Evolutionary conservation across 2,329 filamentous ascomycete species (phyloP).

Genomic region (Beauveria asiatica): DNA sequence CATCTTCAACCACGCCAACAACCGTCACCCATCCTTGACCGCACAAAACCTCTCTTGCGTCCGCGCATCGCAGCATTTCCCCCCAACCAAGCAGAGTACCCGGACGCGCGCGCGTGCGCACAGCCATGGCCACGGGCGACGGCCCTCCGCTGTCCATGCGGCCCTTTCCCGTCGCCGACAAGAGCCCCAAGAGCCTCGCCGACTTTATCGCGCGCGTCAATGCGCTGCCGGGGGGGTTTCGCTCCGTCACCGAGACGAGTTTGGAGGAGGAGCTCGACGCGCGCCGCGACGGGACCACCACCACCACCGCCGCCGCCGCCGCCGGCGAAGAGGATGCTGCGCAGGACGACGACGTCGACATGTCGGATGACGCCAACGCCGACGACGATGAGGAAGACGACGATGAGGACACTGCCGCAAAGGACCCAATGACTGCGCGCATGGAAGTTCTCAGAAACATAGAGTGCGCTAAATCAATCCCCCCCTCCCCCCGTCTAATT

Average conservation of each 20-base stretch:
- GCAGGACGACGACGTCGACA: slow-evolving; percentile 37
- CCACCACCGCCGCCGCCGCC: slow-evolving; percentile 19
- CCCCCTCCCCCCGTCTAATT: too few species aligned
- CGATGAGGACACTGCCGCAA: slow-evolving; percentile 35
- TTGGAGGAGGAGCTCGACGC: slow-evolving; percentile 59
- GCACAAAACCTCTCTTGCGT: too few species aligned
- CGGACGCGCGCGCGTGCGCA: too few species aligned
- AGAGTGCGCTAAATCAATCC: slow-evolving; percentile 31
- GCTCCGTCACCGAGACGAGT: slow-evolving; percentile 65
- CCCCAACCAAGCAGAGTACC: too few species aligned
- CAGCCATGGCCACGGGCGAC: slow-evolving; percentile 23
- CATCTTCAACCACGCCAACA: background rate
- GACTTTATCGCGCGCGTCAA: slow-evolving; percentile 75
- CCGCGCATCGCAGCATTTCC: too few species aligned
- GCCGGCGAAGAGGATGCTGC: slow-evolving; percentile 34
- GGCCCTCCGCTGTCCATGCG: slow-evolving; percentile 29
- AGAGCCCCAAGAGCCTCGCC: slow-evolving; percentile 52
- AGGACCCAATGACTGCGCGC: slow-evolving; percentile 40
- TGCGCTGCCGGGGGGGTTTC: slow-evolving; percentile 69
- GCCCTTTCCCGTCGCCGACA: slow-evolving; percentile 43
- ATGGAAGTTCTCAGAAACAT: slow-evolving; percentile 51
- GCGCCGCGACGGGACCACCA: slow-evolving; percentile 20
- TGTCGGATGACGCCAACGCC: slow-evolving; percentile 36
- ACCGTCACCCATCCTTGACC: background rate
- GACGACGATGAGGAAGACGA: slow-evolving; percentile 38